Evolutionary conservation across 805 yeast species (phyloP).

Genomic region (Saccharomyces paradoxus): DNA sequence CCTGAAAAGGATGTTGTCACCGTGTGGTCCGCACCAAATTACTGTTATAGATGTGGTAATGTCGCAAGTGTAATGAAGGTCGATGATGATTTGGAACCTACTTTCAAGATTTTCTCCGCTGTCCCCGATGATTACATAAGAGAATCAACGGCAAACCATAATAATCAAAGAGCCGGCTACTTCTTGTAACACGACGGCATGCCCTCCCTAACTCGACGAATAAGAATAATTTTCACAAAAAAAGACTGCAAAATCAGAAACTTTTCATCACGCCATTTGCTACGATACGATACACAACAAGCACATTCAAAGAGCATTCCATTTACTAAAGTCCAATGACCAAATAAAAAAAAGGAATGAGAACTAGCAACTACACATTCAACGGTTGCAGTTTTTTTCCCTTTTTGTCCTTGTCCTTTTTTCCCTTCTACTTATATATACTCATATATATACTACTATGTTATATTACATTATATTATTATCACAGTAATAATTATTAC

Average conservation of each 20-base stretch:
- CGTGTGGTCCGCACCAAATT: conserved; percentile 96
- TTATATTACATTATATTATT: background rate
- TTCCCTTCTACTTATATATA: background rate
- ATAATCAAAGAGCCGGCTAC: conserved; percentile 31
- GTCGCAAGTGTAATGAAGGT: conserved; percentile 98
- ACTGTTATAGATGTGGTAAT: conserved; percentile 95
- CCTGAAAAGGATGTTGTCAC: conserved; percentile 95
- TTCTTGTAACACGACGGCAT: conserved; percentile 19
- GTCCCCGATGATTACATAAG: conserved; percentile 70
- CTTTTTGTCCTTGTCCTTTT: background rate
- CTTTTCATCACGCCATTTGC: background rate
- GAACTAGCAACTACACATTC: background rate
- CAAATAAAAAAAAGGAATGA: background rate
- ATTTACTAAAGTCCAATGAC: background rate
- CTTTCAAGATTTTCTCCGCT: conserved; percentile 89
- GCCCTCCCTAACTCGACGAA: background rate
- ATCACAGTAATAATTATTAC: background rate
- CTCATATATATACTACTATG: background rate
- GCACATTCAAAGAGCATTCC: background rate
- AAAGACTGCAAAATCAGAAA: background rate
- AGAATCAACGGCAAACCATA: conserved; percentile 21
- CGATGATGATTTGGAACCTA: conserved; percentile 77
- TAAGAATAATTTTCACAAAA: background rate
- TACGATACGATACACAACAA: background rate
- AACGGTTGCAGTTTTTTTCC: background rate